These are phyloP conservation scores for Backusella westeae DNA, from an alignment of 192 early-diverging fungal species.

Conservation along the genomic window DNA sequence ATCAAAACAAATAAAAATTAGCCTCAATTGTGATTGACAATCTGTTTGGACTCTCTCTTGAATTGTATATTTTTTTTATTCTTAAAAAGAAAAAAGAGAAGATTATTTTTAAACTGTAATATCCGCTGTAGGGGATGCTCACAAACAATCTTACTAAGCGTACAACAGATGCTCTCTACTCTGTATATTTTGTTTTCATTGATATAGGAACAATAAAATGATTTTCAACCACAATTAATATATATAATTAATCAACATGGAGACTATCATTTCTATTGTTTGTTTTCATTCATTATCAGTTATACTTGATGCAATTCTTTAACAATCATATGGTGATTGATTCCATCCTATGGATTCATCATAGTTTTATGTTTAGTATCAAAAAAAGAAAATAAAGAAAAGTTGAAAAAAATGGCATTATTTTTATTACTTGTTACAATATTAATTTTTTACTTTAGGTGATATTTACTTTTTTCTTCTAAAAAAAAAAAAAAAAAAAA, in stretches of 20 bases:
- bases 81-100: not conserved
- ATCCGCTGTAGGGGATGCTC: not conserved
- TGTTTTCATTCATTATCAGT: not conserved
- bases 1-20: conserved; percentile 5
- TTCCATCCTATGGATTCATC: not conserved
- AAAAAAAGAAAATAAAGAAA: not conserved
- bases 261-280: not conserved
- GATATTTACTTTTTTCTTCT: not conserved
- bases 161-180: not conserved
- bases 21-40: not conserved
- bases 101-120: not conserved
- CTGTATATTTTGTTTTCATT: not conserved
- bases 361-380: not conserved
- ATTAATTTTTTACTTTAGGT: not conserved
- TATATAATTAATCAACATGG: not conserved
- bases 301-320: not conserved
- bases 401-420: no score
- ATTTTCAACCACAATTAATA: not conserved
- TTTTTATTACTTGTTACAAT: not conserved
- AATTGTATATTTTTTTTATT: not conserved
- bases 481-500: not conserved
- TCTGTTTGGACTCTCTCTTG: not conserved
- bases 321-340: not conserved
- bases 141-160: not conserved
- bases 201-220: not conserved